Evolutionary conservation across 305 asterid species (phyloP).

Genomic region (Solanum hybrid): DNA sequence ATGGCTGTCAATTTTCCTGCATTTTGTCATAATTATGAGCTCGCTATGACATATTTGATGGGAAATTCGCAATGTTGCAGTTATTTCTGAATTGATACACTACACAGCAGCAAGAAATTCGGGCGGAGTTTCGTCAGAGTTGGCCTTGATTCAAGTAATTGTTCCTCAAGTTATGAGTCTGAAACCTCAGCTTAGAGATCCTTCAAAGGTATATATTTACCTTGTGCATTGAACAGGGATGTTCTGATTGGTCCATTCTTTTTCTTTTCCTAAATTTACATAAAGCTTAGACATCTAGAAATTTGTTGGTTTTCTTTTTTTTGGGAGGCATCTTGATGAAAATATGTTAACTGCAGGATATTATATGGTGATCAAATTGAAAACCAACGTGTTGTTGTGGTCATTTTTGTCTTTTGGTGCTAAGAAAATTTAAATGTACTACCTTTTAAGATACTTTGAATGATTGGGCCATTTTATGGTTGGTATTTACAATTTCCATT

Average conservation of each 20-base stretch:
- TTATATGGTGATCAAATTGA: neutral
- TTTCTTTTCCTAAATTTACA: neutral
- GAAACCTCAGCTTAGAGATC: constrained; percentile 80
- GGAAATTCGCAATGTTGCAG: constrained; percentile 34
- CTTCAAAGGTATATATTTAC: constrained; percentile 68
- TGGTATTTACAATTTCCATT: neutral
- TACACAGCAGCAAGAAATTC: constrained; percentile 66
- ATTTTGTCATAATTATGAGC: constrained; percentile 11
- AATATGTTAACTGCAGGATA: neutral
- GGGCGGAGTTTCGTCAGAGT: constrained; percentile 60
- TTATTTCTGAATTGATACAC: constrained; percentile 90
- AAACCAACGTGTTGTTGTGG: neutral
- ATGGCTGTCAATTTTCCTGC: neutral
- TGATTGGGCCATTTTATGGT: neutral
- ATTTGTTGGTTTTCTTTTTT: neutral
- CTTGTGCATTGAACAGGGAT: neutral
- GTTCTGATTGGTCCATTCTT: neutral
- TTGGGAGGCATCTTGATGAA: neutral
- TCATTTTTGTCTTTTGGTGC: neutral
- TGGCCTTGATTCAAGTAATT: constrained; percentile 88
- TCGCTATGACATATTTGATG: constrained; percentile 8
- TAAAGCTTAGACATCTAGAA: neutral
- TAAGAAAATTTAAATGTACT: neutral
- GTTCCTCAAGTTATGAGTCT: constrained; percentile 90
- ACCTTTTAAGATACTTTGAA: neutral